Percentiles rank a stretch among this genome's conserved stretches.
Evolutionary conservation across 2,329 filamentous ascomycete genomes (phyloP).

Genomic region (Bipolaris victoriae): DNA sequence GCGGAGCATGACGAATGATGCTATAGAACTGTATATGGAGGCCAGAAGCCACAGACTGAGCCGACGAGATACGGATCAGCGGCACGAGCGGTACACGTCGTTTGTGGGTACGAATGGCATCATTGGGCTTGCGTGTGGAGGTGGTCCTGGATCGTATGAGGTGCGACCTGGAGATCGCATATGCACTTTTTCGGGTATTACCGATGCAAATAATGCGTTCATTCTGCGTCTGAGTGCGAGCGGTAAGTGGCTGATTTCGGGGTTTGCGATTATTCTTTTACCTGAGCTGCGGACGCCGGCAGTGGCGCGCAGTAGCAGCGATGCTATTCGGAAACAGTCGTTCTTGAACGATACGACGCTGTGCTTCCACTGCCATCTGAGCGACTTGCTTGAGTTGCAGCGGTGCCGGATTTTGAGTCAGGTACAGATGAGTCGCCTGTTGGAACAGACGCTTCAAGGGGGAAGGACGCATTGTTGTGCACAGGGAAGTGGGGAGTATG

Average conservation of each 20-base stretch:
- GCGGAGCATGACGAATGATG: constrained; percentile 7
- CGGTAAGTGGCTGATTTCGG: constrained; percentile 15
- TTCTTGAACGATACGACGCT: neutral
- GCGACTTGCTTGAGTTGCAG: constrained; percentile 21
- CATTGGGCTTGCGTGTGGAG: constrained; percentile 16
- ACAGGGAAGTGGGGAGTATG: neutral
- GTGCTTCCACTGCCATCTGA: constrained; percentile 26
- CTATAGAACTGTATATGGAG: neutral
- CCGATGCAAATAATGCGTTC: constrained; percentile 15
- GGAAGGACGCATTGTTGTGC: constrained; percentile 8
- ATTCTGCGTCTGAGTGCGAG: constrained; percentile 6
- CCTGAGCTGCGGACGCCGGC: constrained; percentile 11
- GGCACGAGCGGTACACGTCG: constrained; percentile 11
- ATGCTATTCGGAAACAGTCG: neutral
- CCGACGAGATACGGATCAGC: constrained; percentile 9
- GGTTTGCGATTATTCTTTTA: constrained; percentile 16
- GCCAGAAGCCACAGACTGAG: neutral
- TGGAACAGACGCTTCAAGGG: constrained; percentile 13
- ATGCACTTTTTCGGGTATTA: constrained; percentile 16
- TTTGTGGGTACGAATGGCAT: constrained; percentile 20
- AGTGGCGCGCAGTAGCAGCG: neutral
- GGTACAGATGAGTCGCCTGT: constrained; percentile 11
- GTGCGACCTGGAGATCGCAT: constrained; percentile 13
- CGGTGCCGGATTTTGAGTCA: constrained; percentile 18
- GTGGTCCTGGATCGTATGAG: constrained; percentile 6